Conservation (phyloP, 352 stramenopile genomes). For the Achlya hypogyna region DNA sequence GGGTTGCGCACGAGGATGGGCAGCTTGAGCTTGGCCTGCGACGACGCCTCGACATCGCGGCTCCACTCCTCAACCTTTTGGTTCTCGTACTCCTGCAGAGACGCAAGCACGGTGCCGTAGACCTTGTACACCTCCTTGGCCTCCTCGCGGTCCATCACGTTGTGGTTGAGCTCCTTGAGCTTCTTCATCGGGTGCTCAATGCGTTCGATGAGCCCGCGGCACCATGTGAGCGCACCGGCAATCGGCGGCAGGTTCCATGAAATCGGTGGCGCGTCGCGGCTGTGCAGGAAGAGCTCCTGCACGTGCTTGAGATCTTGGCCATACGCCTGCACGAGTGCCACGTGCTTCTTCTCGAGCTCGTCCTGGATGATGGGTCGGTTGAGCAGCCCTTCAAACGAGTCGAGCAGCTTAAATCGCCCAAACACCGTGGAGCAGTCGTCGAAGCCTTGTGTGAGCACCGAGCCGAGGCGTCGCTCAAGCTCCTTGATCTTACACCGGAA, state of each 20-base stretch:
- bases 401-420: constrained; percentile 95
- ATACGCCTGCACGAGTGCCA: constrained; percentile 94
- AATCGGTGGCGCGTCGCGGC: constrained; percentile 88
- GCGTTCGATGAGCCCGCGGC: constrained; percentile 90
- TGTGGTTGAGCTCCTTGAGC: constrained; percentile 92
- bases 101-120: constrained; percentile 92
- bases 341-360: constrained; percentile 96
- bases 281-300: constrained; percentile 94
- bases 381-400: constrained; percentile 93
- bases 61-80: constrained; percentile 97
- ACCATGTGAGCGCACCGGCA: constrained; percentile 93
- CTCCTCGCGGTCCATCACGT: constrained; percentile 96
- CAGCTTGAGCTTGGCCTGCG: constrained; percentile 92
- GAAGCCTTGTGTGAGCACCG: constrained; percentile 93
- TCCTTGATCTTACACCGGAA: constrained; percentile 98
- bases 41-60: constrained; percentile 91
- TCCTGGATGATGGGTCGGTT: constrained; percentile 95
- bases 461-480: constrained; percentile 93
- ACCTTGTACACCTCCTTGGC: constrained; percentile 98
- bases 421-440: constrained; percentile 97
- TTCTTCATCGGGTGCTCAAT: constrained; percentile 97
- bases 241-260: constrained; percentile 94
- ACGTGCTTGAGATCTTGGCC: constrained; percentile 94
- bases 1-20: constrained; percentile 86
- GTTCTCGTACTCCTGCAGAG: constrained; percentile 95